Conservation (phyloP, 177 flowering plant genomes). For the Vitis hybrid region DNA sequence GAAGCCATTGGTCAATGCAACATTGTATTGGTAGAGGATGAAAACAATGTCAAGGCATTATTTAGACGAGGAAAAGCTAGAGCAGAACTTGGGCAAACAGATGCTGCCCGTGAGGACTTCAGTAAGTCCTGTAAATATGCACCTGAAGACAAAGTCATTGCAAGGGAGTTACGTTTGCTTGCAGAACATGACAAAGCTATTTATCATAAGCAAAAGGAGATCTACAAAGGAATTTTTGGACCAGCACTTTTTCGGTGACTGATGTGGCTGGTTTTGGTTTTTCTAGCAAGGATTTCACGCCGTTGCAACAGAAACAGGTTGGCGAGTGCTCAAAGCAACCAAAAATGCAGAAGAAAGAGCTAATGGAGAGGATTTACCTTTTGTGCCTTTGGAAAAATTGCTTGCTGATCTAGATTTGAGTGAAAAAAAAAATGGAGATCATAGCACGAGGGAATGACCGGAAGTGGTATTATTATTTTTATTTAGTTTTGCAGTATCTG, state of each 20-base stretch:
- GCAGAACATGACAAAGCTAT: constrained; percentile 85
- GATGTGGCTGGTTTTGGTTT: constrained; percentile 5
- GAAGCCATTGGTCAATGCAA: constrained; percentile 90
- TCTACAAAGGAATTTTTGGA: constrained; percentile 87
- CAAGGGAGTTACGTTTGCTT: constrained; percentile 64
- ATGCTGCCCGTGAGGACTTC: constrained; percentile 88
- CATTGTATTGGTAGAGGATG: constrained; percentile 81
- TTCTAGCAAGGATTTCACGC: constrained; percentile 1
- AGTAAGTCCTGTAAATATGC: constrained; percentile 85
- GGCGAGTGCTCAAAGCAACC: neutral
- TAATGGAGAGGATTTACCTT: neutral
- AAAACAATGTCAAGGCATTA: constrained; percentile 83
- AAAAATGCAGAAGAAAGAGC: constrained; percentile 13
- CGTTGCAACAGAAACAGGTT: constrained; percentile 3
- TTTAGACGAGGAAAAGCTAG: constrained; percentile 97
- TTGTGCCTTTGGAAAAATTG: no score
- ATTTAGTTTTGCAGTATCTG: no score
- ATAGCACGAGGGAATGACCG: no score
- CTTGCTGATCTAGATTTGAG: neutral
- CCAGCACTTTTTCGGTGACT: constrained; percentile 41
- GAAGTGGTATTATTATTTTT: no score
- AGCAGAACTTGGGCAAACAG: constrained; percentile 95
- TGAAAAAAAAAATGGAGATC: constrained; percentile 5
- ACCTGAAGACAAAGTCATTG: constrained; percentile 77
- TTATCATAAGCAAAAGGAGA: constrained; percentile 89